phyloP scores from a whole-genome alignment of 306 rosid genomes.

The Medicago ruthenica region DNA sequence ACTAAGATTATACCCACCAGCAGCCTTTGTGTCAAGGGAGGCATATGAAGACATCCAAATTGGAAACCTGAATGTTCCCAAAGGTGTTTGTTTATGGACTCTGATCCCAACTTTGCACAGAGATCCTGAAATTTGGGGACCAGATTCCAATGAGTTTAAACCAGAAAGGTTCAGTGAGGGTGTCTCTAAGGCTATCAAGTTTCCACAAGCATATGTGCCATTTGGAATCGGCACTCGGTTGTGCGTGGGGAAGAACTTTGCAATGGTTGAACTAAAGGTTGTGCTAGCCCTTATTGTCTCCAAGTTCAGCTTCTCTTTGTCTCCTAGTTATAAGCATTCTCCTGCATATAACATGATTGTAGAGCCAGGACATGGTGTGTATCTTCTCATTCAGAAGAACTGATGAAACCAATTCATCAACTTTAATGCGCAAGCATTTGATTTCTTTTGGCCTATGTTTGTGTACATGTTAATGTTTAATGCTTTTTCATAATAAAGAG shows the following conservation, averaged over 20 bases:
- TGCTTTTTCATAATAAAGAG: not conserved
- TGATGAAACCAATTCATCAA: slow-evolving; percentile 22
- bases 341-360: slow-evolving; percentile 85
- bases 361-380: slow-evolving; percentile 75
- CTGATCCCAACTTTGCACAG: slow-evolving; percentile 78
- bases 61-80: slow-evolving; percentile 68
- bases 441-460: slow-evolving; percentile 11
- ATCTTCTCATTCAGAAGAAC: slow-evolving; percentile 56
- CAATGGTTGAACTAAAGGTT: slow-evolving; percentile 77
- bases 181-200: slow-evolving; percentile 73
- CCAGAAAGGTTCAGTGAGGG: slow-evolving; percentile 90
- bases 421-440: slow-evolving; percentile 33
- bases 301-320: slow-evolving; percentile 66
- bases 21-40: slow-evolving; percentile 92
- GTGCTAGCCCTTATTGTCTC: slow-evolving; percentile 53
- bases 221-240: slow-evolving; percentile 82
- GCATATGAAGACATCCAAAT: slow-evolving; percentile 70
- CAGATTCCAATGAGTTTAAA: slow-evolving; percentile 72
- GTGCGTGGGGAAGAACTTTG: slow-evolving; percentile 87
- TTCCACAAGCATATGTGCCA: slow-evolving; percentile 73
- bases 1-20: slow-evolving; percentile 87
- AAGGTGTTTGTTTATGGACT: slow-evolving; percentile 83
- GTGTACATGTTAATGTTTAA: slow-evolving; percentile 8
- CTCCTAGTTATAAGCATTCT: slow-evolving; percentile 74
- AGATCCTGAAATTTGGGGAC: slow-evolving; percentile 86